These are phyloP conservation scores for Malassezia globosa DNA, from an alignment of 1,284 basidiomycete species.

Conservation along the genomic window DNA sequence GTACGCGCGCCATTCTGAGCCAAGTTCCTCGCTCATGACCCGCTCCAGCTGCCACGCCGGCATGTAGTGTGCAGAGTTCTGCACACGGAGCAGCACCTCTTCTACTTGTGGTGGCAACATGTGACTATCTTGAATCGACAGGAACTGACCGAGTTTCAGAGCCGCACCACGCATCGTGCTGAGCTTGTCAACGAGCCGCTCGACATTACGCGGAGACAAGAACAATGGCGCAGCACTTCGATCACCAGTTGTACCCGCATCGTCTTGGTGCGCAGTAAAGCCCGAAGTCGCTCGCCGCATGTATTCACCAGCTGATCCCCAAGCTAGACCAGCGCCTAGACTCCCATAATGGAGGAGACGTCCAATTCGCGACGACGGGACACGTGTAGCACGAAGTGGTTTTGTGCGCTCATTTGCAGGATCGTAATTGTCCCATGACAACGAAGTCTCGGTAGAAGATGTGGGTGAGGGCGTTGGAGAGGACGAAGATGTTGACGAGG, in stretches of 20 bases:
- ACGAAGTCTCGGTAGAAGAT: background rate
- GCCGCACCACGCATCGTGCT: constrained; percentile 92
- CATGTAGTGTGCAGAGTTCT: constrained; percentile 96
- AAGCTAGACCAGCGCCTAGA: constrained; percentile 42
- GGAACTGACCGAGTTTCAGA: constrained; percentile 88
- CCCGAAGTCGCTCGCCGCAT: constrained; percentile 18
- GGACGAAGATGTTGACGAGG: background rate
- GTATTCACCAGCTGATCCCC: constrained; percentile 36
- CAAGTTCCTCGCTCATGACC: constrained; percentile 67
- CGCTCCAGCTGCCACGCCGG: constrained; percentile 90
- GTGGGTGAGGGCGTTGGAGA: background rate
- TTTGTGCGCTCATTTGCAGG: constrained; percentile 27
- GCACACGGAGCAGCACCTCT: constrained; percentile 75
- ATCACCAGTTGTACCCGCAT: too few relatives aligned
- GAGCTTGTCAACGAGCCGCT: constrained; percentile 77
- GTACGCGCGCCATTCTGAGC: constrained; percentile 60
- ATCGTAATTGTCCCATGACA: constrained; percentile 32
- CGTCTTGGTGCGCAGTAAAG: constrained; percentile 2
- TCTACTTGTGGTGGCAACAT: constrained; percentile 73
- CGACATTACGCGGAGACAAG: constrained; percentile 58
- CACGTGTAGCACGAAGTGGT: constrained; percentile 37
- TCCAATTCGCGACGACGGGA: constrained; percentile 44
- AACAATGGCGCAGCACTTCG: constrained; percentile 14
- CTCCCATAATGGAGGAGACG: constrained; percentile 43
- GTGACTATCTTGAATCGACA: constrained; percentile 73